Evolutionary conservation across 108 stramenopile species (phyloP), one percentile per base, ranked within the genome.

Genomic region (Aurantiochytrium sp.): DNA sequence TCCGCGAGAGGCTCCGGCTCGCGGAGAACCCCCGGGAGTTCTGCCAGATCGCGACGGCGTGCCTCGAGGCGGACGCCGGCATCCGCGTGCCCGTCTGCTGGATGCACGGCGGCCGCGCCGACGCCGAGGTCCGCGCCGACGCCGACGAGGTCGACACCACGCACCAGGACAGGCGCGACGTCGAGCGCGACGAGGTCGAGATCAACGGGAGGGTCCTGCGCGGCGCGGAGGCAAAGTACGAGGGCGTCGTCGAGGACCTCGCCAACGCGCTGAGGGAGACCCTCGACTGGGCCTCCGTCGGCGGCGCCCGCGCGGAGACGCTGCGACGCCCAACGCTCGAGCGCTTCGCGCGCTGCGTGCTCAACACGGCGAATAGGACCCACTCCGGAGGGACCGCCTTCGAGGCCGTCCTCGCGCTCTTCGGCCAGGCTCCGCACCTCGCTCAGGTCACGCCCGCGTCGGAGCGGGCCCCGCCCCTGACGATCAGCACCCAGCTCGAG

Each of bases 351-450:
- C 39, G 73, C 3, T 41, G 42, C 12, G 45, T 81, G 42, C 27
- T 81, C n/a, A 48, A 41, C 24, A 48, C 73, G 2, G 73, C 42
- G 10, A 81, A 81, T 81, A 12, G 73, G 10, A 81, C 73, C 12
- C 73, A 81, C 73, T 81, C 73, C 10, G 73, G 73, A 27, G 73
- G 73, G 8, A 81, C 39, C 24, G 73, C 73, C 24, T 81, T 48
- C 45, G 73, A 81, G 39, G 39, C 39, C 27, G 73, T 48, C 19
- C 39, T 81, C 10, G 73, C 45, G 73, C 73, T 81, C 42, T 81
- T 81, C 32, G 73, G 42, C n/a, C 27, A 27, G n/a, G 50, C 50
- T 17, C 30, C 73, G 21, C n/a, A 81, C 27, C n/a, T 48, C 42
- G 73, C 45, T 6, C 73, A 48, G 27, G 45, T 81, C 73, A 81